phyloP scores from a whole-genome alignment of 1,139 yeast species.

The Kodamaea anthophila region DNA sequence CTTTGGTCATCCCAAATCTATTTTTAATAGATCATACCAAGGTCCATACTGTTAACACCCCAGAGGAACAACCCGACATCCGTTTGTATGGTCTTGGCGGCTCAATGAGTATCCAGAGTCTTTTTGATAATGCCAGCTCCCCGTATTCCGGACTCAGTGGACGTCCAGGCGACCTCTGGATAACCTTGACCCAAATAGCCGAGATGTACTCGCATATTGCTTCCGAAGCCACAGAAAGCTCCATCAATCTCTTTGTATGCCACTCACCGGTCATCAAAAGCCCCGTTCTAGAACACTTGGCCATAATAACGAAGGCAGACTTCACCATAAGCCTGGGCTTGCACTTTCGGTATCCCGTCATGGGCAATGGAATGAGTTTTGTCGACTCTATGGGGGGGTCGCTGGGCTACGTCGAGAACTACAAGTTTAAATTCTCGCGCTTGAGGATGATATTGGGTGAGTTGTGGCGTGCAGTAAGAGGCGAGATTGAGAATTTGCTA shows the following conservation, averaged over 20 bases:
- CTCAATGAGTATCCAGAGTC: constrained; percentile 55
- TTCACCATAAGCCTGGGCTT: constrained; percentile 67
- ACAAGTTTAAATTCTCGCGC: constrained; percentile 55
- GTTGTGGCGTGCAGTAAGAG: constrained; percentile 57
- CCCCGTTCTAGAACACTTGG: constrained; percentile 62
- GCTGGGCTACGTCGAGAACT: constrained; percentile 48
- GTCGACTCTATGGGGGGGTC: constrained; percentile 40
- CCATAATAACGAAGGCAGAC: constrained; percentile 64
- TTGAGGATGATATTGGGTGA: constrained; percentile 58
- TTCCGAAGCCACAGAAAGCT: constrained; percentile 16
- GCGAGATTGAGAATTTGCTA: constrained; percentile 38
- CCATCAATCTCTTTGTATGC: constrained; percentile 57
- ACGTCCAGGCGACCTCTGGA: constrained; percentile 72
- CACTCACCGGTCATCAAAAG: constrained; percentile 65
- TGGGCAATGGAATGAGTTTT: constrained; percentile 64
- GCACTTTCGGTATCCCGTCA: constrained; percentile 66
- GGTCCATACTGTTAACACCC: constrained; percentile 33
- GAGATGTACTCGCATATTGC: constrained; percentile 29
- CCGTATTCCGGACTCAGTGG: constrained; percentile 33
- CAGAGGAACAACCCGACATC: constrained; percentile 38
- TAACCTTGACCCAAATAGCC: constrained; percentile 65
- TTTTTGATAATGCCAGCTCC: constrained; percentile 60
- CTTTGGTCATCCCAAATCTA: constrained; percentile 50
- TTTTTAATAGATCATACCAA: constrained; percentile 55
- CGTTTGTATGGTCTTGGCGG: constrained; percentile 72